These are phyloP conservation scores for Aspergillus biplanus DNA, from an alignment of 495 filamentous ascomycete genomes.

Conservation along the genomic window DNA sequence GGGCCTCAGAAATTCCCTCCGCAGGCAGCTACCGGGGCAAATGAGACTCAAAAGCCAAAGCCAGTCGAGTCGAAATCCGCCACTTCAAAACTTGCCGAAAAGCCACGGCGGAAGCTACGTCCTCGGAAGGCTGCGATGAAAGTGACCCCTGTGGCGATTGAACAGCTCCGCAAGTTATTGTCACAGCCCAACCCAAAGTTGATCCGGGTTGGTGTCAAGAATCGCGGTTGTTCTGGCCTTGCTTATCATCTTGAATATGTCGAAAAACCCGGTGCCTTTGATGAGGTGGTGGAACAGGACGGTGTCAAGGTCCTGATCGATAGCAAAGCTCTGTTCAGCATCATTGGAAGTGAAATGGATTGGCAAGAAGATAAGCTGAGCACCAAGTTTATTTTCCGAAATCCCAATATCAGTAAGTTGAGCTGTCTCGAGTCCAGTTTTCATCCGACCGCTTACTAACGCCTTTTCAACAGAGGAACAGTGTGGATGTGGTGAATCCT, in stretches of 20 bases:
- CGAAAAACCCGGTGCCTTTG: slow-evolving; percentile 82
- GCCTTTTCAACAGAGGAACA: slow-evolving; percentile 71
- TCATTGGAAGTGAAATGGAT: slow-evolving; percentile 99
- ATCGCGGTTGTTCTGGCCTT: slow-evolving; percentile 91
- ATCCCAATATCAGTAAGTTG: slow-evolving; percentile 95
- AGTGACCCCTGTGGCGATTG: slow-evolving; percentile 74
- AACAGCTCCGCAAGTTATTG: slow-evolving; percentile 74
- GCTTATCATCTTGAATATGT: slow-evolving; percentile 97
- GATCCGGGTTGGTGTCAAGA: slow-evolving; percentile 92
- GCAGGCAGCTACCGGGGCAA: slow-evolving; percentile 55
- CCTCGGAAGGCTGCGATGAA: slow-evolving; percentile 91
- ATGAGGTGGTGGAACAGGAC: slow-evolving; percentile 93
- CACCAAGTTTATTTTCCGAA: slow-evolving; percentile 87
- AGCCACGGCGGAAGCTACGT: slow-evolving; percentile 68
- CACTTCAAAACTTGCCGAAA: slow-evolving; percentile 39
- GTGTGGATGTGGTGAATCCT: slow-evolving; percentile 97
- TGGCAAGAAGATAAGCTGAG: slow-evolving; percentile 96
- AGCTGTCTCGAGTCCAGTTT: slow-evolving; percentile 8
- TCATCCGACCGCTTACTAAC: slow-evolving; percentile 38
- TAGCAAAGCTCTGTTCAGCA: slow-evolving; percentile 94
- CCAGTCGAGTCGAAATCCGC: slow-evolving; percentile 41
- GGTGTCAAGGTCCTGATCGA: slow-evolving; percentile 96
- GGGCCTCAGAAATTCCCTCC: slow-evolving; percentile 26
- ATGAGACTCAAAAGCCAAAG: slow-evolving; percentile 65
- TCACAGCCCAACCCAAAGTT: slow-evolving; percentile 84